phyloP scores from a whole-genome alignment of 139 green algal species.

The Chlorella sp. region DNA sequence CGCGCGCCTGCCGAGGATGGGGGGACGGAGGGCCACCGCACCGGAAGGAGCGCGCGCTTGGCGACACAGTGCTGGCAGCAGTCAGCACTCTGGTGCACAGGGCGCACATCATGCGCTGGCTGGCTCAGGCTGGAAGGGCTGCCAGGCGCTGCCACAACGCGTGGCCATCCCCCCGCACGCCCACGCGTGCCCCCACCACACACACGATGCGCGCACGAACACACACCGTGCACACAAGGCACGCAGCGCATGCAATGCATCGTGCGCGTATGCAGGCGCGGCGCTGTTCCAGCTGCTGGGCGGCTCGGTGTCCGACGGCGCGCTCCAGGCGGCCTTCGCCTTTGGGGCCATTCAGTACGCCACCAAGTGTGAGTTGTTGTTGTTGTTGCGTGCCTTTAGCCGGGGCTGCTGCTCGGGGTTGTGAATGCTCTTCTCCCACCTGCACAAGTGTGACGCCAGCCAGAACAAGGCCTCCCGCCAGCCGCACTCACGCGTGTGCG shows the following conservation, averaged over 20 bases:
- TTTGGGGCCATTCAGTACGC: slow-evolving; percentile 24
- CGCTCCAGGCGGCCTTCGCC: slow-evolving; percentile 17
- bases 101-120: background rate
- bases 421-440: slow-evolving; percentile 22
- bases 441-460: no score
- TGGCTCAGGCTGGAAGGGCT: background rate
- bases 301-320: background rate
- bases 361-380: slow-evolving; percentile 14
- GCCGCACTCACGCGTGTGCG: no score
- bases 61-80: background rate
- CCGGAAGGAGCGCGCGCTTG: background rate
- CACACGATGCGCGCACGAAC: no score
- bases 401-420: no score
- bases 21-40: background rate
- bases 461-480: no score
- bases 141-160: no score
- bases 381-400: no score
- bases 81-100: background rate
- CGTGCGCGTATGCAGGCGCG: background rate
- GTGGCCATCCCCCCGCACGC: no score
- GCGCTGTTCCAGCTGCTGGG: slow-evolving; percentile 30
- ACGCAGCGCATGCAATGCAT: no score
- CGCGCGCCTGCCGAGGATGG: background rate
- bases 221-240: no score
- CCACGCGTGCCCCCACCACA: no score